Percentiles rank a stretch among this genome's conserved stretches.
Evolutionary conservation across 208 protist species (phyloP).

Genomic region (Trypanosoma conorhini): DNA sequence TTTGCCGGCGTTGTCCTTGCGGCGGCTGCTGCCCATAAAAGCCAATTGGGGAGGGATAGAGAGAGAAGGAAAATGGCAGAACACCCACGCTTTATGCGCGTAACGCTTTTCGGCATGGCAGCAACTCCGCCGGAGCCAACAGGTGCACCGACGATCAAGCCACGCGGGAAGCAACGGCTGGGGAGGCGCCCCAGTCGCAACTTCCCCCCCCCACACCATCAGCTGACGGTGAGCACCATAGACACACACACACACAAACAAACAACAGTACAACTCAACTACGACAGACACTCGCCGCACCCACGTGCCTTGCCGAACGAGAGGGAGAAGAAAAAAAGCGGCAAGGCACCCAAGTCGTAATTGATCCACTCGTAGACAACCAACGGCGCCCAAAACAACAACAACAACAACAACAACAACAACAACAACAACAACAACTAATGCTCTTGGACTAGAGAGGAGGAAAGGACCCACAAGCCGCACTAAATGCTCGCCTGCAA

Average conservation of each 20-base stretch:
- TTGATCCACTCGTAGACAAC: neutral
- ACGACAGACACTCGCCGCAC: neutral
- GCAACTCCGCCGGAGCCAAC: neutral
- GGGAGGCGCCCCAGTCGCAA: neutral
- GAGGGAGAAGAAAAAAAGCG: neutral
- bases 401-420: no score
- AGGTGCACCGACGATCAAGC: neutral
- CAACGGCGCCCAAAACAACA: neutral
- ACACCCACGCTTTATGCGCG: neutral
- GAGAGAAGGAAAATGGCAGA: constrained; percentile 2
- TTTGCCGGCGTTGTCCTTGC: constrained; percentile 5
- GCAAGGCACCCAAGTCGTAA: neutral
- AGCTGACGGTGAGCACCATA: neutral
- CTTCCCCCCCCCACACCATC: neutral
- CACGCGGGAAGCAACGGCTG: no score
- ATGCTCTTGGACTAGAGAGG: neutral
- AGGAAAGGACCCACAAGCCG: neutral
- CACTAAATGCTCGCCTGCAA: neutral
- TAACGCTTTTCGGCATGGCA: neutral
- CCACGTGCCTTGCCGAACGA: neutral
- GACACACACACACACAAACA: neutral
- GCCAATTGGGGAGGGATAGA: neutral
- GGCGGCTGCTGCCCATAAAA: neutral
- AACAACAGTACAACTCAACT: neutral
- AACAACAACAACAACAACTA: neutral